phyloP scores from a whole-genome alignment of 2,329 filamentous ascomycete species.

The Diaporthe helianthi region DNA sequence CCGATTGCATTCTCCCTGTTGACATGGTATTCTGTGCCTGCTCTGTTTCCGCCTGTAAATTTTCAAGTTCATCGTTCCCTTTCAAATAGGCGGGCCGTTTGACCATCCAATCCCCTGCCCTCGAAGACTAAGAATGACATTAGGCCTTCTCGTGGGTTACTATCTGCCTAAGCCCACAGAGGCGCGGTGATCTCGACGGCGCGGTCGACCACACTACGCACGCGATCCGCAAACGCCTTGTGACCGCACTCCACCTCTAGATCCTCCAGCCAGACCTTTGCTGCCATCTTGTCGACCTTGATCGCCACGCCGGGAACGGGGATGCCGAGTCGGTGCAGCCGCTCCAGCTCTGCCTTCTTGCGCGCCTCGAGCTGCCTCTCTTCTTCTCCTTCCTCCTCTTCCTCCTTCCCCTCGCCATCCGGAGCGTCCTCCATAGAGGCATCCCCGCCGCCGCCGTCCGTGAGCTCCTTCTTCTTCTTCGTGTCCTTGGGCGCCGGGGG shows the following conservation, averaged over 20 bases:
- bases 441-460: slow-evolving; percentile 44
- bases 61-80: not conserved
- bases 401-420: slow-evolving; percentile 40
- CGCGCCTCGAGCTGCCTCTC: slow-evolving; percentile 58
- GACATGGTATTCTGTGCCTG: not conserved
- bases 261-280: slow-evolving; percentile 90
- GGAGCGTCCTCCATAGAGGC: slow-evolving; percentile 48
- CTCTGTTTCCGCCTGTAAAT: not conserved
- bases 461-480: slow-evolving; percentile 35
- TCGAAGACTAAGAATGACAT: not conserved
- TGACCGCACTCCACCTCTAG: slow-evolving; percentile 88
- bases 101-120: not conserved
- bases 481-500: slow-evolving; percentile 43
- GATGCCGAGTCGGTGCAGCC: slow-evolving; percentile 84
- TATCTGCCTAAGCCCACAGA: slow-evolving; percentile 61
- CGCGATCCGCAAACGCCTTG: slow-evolving; percentile 79
- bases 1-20: not conserved
- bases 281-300: slow-evolving; percentile 84
- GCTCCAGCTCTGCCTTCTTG: slow-evolving; percentile 73
- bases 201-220: slow-evolving; percentile 87
- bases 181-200: slow-evolving; percentile 87
- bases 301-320: slow-evolving; percentile 90
- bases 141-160: not conserved
- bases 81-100: not conserved
- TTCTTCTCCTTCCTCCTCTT: slow-evolving; percentile 47